Base-by-base conservation (phyloP, 1,284 basidiomycete species). In the Rhodotorula sp. region DNA sequence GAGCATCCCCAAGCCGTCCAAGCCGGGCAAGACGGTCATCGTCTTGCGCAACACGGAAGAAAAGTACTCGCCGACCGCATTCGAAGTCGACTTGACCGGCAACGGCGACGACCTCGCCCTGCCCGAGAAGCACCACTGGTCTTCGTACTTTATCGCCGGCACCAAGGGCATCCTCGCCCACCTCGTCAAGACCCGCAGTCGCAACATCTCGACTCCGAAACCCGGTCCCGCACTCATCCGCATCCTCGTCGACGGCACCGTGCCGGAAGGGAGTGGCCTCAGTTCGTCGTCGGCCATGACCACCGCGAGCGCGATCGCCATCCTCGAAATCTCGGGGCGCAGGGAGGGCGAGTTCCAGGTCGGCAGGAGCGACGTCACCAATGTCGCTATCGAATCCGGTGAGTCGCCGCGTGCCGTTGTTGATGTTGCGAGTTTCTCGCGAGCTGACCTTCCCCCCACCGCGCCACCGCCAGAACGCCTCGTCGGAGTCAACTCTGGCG, bases 91-190 rank as follows among this genome's bases (percentile, higher is more conserved):
- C 18, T 84, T 84, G 5, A 80, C 82, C 68, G 80, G 82, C 10
- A 83, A 86, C 67, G 80, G 83, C 55, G 15, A 57, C 57, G 83
- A 88, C 75, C 82, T 93, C 24, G 87, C 88, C 55, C 91, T 92
- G 68, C 85, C 89, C 76, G 87, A 85, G 56, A 83, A 84, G 42
- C 86, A 88, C 74, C 81, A 89, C 66, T 93, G 91, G 92, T 89
- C 91, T 78, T 91, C 89, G 78, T 93, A 93, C 79, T 87, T 93
- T 77, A 92, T 92, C 79, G 91, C 89, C 20, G 87, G 88, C 17
- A 90, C 90, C 75, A 89, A 88, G 79, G 91, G 91, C 17, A 88
- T 93, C 37, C 80, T 91, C 63, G 85, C 88, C 59, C 84, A 85
- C 63, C 87, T 88, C 18, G 46, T 67, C 60, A n/a, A 59, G 30